Percentiles rank a stretch among this genome's conserved stretches.
Conservation (phyloP, 306 rosid species). For the Dicorynia guianensis region DNA sequence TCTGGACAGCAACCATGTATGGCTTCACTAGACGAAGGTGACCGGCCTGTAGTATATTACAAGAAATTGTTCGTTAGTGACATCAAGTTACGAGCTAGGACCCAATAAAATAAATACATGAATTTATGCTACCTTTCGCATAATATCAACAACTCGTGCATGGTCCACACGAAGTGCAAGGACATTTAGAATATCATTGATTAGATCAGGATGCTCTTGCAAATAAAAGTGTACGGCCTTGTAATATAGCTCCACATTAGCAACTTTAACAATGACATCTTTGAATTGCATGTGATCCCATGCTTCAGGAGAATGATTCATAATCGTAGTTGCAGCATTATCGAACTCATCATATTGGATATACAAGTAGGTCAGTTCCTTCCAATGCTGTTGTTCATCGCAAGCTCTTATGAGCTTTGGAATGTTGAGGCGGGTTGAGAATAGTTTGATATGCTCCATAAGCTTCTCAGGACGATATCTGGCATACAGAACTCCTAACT, state of each 20-base stretch:
- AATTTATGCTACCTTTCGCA: constrained; percentile 77
- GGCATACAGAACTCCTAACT: constrained; percentile 97
- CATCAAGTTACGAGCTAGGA: not conserved
- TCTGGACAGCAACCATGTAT: constrained; percentile 99
- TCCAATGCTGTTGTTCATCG: constrained; percentile 99
- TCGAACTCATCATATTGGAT: constrained; percentile 98
- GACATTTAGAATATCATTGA: constrained; percentile 94
- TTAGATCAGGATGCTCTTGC: constrained; percentile 99
- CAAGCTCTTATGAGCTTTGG: constrained; percentile 98
- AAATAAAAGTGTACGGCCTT: constrained; percentile 98
- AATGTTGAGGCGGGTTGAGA: constrained; percentile 92
- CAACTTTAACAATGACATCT: constrained; percentile 93
- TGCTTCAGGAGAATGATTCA: constrained; percentile 99
- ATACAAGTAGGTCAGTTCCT: constrained; percentile 93
- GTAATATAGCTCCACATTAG: constrained; percentile 91
- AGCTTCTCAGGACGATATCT: constrained; percentile 99
- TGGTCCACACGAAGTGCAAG: constrained; percentile 99
- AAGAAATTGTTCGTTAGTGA: constrained; percentile 27
- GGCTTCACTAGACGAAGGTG: constrained; percentile 97
- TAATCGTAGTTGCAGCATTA: constrained; percentile 97
- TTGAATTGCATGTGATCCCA: constrained; percentile 99
- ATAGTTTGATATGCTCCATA: constrained; percentile 98
- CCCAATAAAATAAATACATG: constrained; percentile 21
- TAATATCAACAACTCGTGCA: constrained; percentile 97
- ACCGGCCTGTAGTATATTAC: constrained; percentile 70